Percentiles rank a stretch among this genome's conserved stretches.
Evolutionary conservation across 192 early-diverging fungal species (phyloP).

Genomic region (Mortierella alpina): DNA sequence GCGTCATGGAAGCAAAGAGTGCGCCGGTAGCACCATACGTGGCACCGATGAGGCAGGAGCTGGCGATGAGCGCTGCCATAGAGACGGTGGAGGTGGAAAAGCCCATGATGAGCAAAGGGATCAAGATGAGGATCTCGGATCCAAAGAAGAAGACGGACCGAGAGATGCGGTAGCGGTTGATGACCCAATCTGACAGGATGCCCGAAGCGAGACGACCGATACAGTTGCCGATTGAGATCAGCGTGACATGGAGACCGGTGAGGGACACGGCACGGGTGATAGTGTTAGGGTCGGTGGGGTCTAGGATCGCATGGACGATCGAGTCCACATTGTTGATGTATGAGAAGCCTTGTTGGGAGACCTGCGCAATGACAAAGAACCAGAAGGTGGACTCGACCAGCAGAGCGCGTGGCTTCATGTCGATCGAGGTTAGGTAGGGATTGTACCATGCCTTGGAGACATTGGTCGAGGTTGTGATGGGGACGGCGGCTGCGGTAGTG

Average conservation of each 20-base stretch:
- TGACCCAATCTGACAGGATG: conserved; percentile 50
- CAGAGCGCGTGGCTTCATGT: conserved; percentile 44
- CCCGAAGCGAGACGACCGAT: conserved; percentile 49
- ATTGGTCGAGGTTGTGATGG: conserved; percentile 12
- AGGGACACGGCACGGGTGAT: conserved; percentile 22
- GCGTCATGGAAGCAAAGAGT: conserved; percentile 46
- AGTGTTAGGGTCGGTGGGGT: conserved; percentile 34
- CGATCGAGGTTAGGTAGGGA: conserved; percentile 40
- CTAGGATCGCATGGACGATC: conserved; percentile 43
- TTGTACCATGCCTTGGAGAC: conserved; percentile 16
- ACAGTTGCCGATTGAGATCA: conserved; percentile 52
- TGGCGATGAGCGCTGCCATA: conserved; percentile 9
- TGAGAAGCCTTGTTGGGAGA: conserved; percentile 48
- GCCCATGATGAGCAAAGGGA: conserved; percentile 44
- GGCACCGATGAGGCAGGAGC: conserved; percentile 43
- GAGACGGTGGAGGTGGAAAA: conserved; percentile 25
- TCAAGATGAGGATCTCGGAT: conserved; percentile 41
- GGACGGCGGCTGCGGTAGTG: not conserved
- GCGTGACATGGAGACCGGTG: conserved; percentile 43
- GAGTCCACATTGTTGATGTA: conserved; percentile 55
- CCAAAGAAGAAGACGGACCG: conserved; percentile 50
- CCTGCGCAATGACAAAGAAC: conserved; percentile 52
- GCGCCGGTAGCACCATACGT: conserved; percentile 51
- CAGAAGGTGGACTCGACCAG: conserved; percentile 44
- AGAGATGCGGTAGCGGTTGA: conserved; percentile 44